phyloP scores from a whole-genome alignment of 345 rosid species.

The Bruguiera parviflora region DNA sequence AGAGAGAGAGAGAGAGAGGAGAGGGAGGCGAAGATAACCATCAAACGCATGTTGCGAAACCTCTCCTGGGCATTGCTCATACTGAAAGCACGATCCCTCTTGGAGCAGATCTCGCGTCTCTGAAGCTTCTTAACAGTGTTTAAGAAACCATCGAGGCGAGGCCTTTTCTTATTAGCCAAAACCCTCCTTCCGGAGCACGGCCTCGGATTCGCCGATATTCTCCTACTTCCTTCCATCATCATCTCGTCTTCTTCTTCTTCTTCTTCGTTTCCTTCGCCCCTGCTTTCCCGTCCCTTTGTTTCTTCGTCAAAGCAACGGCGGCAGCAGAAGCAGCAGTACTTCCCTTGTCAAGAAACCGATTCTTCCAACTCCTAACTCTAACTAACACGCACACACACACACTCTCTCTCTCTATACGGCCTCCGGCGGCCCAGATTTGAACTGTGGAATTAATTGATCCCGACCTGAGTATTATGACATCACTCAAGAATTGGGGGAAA shows the following conservation, averaged over 20 bases:
- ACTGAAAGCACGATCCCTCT: conserved; percentile 69
- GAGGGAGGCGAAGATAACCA: not conserved
- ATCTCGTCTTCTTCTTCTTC: not conserved
- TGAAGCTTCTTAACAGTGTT: conserved; percentile 87
- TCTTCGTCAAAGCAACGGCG: not conserved
- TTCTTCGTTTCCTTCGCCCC: not conserved
- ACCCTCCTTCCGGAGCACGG: conserved; percentile 74
- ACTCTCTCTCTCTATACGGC: not conserved
- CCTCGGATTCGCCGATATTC: conserved; percentile 76
- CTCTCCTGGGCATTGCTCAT: conserved; percentile 78
- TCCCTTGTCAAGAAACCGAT: not conserved
- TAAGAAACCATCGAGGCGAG: conserved; percentile 53
- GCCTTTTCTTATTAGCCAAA: conserved; percentile 49
- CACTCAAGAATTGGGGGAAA: not conserved
- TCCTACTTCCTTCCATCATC: conserved; percentile 64
- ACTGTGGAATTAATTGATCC: no score
- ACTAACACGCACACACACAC: not conserved
- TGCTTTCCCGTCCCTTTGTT: not conserved
- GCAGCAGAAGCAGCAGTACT: not conserved
- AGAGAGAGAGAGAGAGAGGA: not conserved
- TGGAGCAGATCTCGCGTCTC: conserved; percentile 73
- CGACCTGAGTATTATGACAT: no score
- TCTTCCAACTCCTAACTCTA: not conserved
- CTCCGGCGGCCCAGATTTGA: no score
- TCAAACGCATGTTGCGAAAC: conserved; percentile 79